Evolutionary conservation across 2,329 filamentous ascomycete species (phyloP), one percentile per base, ranked within the genome.

Genomic region (Phialocephala sp.): DNA sequence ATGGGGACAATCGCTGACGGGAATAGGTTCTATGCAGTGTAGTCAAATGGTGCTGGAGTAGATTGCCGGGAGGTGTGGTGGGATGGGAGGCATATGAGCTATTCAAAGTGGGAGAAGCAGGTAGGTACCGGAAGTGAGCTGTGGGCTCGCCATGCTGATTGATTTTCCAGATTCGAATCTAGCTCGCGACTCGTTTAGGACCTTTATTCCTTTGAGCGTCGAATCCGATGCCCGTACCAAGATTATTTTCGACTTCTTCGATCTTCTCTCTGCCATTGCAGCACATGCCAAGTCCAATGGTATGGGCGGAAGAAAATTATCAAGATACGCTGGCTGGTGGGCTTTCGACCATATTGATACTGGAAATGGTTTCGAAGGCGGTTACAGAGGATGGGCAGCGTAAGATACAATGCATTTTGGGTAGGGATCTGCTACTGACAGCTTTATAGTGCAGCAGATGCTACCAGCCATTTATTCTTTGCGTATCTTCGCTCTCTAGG

Each of bases 21-120:
- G 37, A 45, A 36, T 69, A 97, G 93, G 93, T 97, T 64, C 86
- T 99, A 62, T 94, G 93, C 70, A 95, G 94, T 73, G 93, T 97
- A 50, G 84, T 95, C 70, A 99, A 98, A 82, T 99, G 95, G 95
- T 98, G 94, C 79, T 99, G 95, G 95, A 94, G 92, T 77, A 88
- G 95, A 80, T 83, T 99, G 59, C 88, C 91, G 50, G 93, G 93
- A 66, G 95, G 95, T 74, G 89, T 99, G 15, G 94, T 99, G 41
- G 93, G 93, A 65, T 98, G 95, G 95, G 93, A 97, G 75, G 93
- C 93, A 50, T 99, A 99, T 76, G 94, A 98, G 77, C 85, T 97
- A 24, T 99, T 99, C 84, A 93, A 91, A 75, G 90, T 96, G 71
- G 95, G 95, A 76, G 95, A 99, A 81, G 87, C 91, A 83, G 93